phyloP scores from a whole-genome alignment of 495 filamentous ascomycete genomes.

The Aspergillus ellipticus region DNA sequence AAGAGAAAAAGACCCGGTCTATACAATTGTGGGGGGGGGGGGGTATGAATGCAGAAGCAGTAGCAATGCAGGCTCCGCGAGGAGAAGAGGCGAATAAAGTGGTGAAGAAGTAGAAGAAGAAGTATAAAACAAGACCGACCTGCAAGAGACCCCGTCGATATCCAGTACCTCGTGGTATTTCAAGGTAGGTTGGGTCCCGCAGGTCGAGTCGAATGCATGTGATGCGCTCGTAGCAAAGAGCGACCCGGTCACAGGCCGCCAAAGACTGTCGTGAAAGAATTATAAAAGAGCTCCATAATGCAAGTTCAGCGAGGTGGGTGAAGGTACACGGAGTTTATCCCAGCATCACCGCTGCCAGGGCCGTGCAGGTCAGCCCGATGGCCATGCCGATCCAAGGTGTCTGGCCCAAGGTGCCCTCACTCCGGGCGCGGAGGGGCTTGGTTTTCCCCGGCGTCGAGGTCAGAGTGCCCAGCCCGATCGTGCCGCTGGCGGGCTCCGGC shows the following conservation, averaged over 20 bases:
- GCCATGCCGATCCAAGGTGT: conserved; percentile 50
- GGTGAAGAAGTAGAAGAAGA: conserved; percentile 10
- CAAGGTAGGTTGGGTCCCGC: too few species aligned
- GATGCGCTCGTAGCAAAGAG: conserved; percentile 19
- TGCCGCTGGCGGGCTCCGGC: conserved; percentile 9
- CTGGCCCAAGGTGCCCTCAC: conserved; percentile 44
- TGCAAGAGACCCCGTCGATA: background rate
- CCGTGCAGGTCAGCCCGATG: conserved; percentile 44
- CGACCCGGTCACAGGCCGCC: background rate
- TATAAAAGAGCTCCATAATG: conserved; percentile 23
- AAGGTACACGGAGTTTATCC: conserved; percentile 21
- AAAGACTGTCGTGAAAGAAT: conserved; percentile 6
- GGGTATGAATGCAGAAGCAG: conserved; percentile 20
- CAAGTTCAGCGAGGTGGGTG: background rate
- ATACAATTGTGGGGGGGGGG: conserved; percentile 11
- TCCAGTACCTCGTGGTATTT: too few species aligned
- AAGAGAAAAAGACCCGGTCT: conserved; percentile 18
- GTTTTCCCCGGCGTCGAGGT: conserved; percentile 16
- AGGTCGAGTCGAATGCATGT: conserved; percentile 8
- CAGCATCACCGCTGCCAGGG: conserved; percentile 43
- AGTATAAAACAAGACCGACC: conserved; percentile 1
- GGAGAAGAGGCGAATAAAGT: conserved; percentile 10
- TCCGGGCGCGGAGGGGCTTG: conserved; percentile 33
- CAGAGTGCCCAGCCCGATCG: conserved; percentile 20
- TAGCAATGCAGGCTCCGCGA: conserved; percentile 11